phyloP scores from a whole-genome alignment of 2,329 filamentous ascomycete genomes.

The Penicillium janthinellum region DNA sequence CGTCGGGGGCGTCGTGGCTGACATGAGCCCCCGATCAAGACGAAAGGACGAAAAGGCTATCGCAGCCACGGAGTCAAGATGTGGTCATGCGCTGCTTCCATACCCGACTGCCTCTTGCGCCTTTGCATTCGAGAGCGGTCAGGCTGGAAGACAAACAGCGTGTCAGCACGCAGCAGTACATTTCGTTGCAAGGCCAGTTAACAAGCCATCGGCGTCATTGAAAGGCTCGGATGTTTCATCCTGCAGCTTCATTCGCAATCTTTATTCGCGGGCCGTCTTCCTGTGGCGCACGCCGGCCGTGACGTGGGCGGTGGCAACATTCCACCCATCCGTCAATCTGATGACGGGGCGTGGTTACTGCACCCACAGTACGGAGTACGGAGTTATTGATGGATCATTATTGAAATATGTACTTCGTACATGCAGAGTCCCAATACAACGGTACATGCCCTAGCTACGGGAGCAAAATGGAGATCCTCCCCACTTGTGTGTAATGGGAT shows the following conservation, averaged over 20 bases:
- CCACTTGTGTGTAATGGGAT: neutral
- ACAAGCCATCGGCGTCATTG: neutral
- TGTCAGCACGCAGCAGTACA: too few species aligned
- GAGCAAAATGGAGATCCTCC: neutral
- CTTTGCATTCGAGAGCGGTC: neutral
- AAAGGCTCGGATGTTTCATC: neutral
- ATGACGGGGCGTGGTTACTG: neutral
- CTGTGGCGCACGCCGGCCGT: conserved; percentile 3
- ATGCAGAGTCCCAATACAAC: neutral
- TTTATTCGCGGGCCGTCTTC: neutral
- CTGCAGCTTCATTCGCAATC: neutral
- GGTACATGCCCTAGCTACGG: neutral
- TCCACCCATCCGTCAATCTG: neutral
- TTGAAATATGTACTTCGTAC: too few species aligned
- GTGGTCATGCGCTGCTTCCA: neutral
- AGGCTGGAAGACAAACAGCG: too few species aligned
- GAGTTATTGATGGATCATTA: too few species aligned
- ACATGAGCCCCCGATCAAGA: neutral
- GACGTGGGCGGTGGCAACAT: conserved; percentile 13
- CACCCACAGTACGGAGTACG: too few species aligned
- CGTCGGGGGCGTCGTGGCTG: neutral
- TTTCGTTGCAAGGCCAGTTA: neutral
- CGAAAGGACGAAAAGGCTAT: neutral
- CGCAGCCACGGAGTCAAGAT: neutral
- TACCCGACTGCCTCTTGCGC: too few species aligned